Conservation (phyloP, 2,329 filamentous ascomycete genomes). For the Hyphodiscus sp. region DNA sequence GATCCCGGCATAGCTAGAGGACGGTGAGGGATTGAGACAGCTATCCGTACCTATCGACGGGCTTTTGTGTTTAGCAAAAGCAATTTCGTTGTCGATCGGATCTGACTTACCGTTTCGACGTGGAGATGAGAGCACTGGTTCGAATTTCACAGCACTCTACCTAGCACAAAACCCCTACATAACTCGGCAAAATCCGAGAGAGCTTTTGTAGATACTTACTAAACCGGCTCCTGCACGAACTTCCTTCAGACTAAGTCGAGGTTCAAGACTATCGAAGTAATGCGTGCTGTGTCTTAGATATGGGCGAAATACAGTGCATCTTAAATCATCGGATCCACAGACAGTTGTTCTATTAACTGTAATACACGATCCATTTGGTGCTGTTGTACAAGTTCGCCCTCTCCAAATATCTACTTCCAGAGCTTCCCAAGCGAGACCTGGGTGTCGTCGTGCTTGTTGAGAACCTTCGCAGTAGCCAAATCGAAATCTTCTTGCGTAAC, state of each 20-base stretch:
- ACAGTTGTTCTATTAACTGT: neutral
- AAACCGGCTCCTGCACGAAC: no score
- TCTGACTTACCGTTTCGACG: neutral
- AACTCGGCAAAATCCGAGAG: no score
- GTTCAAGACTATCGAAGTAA: no score
- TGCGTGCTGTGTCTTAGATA: no score
- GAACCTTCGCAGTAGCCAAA: slow-evolving; percentile 94
- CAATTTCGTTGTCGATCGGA: no score
- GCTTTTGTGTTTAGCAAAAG: no score
- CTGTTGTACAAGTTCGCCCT: slow-evolving; percentile 26
- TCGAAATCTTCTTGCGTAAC: slow-evolving; percentile 99
- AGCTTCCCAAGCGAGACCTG: slow-evolving; percentile 85
- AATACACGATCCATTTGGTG: slow-evolving; percentile 5
- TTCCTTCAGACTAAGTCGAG: no score
- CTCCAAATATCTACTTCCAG: slow-evolving; percentile 56
- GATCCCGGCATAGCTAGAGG: neutral
- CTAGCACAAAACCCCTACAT: no score
- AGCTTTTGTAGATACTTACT: no score
- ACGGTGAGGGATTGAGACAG: neutral
- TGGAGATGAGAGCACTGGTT: neutral
- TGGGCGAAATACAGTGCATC: neutral
- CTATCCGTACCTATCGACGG: no score
- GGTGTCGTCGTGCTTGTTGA: slow-evolving; percentile 99
- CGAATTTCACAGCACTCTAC: no score
- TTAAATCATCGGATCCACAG: neutral